Conservation (phyloP, 1,139 yeast genomes). For the Kazachstania sp. region DNA sequence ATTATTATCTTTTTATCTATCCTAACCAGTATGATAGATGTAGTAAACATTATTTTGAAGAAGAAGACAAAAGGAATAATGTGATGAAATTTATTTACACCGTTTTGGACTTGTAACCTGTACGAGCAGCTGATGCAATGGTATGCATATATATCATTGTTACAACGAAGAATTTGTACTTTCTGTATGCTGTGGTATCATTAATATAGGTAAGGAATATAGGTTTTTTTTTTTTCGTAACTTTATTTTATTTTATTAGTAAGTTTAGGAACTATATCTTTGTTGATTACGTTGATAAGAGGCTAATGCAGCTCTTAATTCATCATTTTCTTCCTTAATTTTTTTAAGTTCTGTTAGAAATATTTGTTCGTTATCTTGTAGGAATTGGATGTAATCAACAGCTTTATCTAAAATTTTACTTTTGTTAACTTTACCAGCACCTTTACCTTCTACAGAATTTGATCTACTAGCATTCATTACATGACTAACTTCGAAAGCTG, state of each 20-base stretch:
- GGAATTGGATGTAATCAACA: conserved; percentile 46
- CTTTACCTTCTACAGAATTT: conserved; percentile 7
- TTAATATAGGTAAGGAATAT: neutral
- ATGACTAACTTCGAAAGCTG: conserved; percentile 47
- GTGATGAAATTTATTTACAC: no score
- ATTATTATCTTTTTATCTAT: neutral
- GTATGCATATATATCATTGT: no score
- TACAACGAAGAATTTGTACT: neutral
- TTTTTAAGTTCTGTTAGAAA: conserved; percentile 28
- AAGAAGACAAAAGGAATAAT: neutral
- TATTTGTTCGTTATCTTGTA: conserved; percentile 40
- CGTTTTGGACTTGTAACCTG: no score
- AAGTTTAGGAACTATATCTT: neutral
- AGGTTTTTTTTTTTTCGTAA: neutral
- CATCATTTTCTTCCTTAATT: conserved; percentile 30
- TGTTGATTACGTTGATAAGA: neutral
- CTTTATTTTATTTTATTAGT: no score
- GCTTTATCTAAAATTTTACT: conserved; percentile 61
- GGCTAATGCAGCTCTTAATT: conserved; percentile 11
- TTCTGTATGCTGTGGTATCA: neutral
- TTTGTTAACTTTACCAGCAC: conserved; percentile 43
- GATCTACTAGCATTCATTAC: conserved; percentile 5
- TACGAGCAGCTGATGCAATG: no score
- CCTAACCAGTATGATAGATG: neutral
- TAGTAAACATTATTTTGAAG: neutral